Evolutionary conservation across 1,284 basidiomycete genomes (phyloP), one percentile per base, ranked within the genome.

Genomic region (Ceratobasidium sp.): DNA sequence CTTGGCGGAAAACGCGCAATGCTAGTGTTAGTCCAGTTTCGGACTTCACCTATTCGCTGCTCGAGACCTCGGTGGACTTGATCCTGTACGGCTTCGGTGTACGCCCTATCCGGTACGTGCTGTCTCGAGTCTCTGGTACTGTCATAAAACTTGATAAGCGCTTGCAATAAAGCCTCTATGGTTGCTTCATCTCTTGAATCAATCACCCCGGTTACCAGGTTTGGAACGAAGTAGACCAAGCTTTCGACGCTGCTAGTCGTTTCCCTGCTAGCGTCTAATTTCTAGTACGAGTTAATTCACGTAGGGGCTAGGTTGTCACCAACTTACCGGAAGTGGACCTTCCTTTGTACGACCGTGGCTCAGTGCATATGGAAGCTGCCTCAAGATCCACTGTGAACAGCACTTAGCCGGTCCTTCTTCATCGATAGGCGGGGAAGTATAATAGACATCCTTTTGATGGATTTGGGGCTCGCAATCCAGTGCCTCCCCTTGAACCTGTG

Each of bases 11-110:
- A 91, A 1, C 88, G 84, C 0, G 83, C 80, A 4, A 88, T 81
- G 73, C 91, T 91, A 13, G 84, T 82, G 2, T 83, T 82, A 10
- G 91, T 81, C 90, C 90, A 91, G 68, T 84, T 82, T 1, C 82
- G 83, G 26, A 91, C 89, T 68, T 87, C 87, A 3, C 83, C 81
- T 28, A 89, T 82, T 2, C 90, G 86, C 73, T 83, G 61, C 23
- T 87, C 84, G 10, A 85, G 85, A 1, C 88, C 81, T 0, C 76
- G 74, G 0, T 85, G 82, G 4, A 91, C 83, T 77, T 87, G 85
- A 1, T 78, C 28, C 0, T 83, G 83, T 1, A 91, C 83, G 28
- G 12, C 33, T 33, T 38, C 28, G 20, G 40, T 38, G 61, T 62
- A 62, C 33, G 33, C 33, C 33, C 33, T 33, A 33, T 33, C 33